Evolutionary conservation across 768 basidiomycete genomes (phyloP).

Genomic region (Boletus rufocinnamomeus): DNA sequence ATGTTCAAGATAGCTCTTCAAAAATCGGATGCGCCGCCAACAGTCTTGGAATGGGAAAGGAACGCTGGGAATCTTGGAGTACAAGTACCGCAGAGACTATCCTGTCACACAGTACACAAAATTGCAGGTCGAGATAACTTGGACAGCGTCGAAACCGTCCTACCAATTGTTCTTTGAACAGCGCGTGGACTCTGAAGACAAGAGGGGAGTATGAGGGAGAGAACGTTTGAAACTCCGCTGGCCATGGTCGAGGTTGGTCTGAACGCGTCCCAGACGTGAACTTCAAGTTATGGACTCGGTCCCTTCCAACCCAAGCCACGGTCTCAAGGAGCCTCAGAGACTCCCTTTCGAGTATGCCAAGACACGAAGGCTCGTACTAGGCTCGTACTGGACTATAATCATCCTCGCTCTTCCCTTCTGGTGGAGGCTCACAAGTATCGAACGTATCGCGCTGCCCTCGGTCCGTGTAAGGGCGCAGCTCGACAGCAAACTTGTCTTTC

Average conservation of each 20-base stretch:
- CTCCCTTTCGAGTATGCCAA: constrained; percentile 53
- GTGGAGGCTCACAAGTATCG: constrained; percentile 92
- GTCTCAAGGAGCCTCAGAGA: constrained; percentile 47
- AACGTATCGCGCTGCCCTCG: constrained; percentile 73
- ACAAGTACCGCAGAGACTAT: constrained; percentile 1
- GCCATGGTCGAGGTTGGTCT: constrained; percentile 11
- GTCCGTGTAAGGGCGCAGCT: constrained; percentile 56
- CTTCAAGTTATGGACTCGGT: constrained; percentile 28
- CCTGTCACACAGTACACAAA: constrained; percentile 7
- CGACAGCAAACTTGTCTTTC: constrained; percentile 45
- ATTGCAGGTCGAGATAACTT: constrained; percentile 3
- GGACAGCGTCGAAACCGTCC: constrained; percentile 8
- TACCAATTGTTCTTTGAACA: constrained; percentile 11
- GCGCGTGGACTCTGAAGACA: constrained; percentile 12
- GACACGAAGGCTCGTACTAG: constrained; percentile 61
- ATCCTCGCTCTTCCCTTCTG: constrained; percentile 83
- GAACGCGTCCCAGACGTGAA: constrained; percentile 12
- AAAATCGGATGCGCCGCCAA: constrained; percentile 9
- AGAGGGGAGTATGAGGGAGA: constrained; percentile 28
- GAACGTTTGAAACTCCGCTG: constrained; percentile 37
- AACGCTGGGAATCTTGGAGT: constrained; percentile 9
- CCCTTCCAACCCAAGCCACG: constrained; percentile 19
- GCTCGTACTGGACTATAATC: constrained; percentile 77
- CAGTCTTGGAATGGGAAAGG: constrained; percentile 6
- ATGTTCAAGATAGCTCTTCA: constrained; percentile 15